Base-by-base conservation (phyloP, 2,329 filamentous ascomycete species). In the Metarhizium brunneum region DNA sequence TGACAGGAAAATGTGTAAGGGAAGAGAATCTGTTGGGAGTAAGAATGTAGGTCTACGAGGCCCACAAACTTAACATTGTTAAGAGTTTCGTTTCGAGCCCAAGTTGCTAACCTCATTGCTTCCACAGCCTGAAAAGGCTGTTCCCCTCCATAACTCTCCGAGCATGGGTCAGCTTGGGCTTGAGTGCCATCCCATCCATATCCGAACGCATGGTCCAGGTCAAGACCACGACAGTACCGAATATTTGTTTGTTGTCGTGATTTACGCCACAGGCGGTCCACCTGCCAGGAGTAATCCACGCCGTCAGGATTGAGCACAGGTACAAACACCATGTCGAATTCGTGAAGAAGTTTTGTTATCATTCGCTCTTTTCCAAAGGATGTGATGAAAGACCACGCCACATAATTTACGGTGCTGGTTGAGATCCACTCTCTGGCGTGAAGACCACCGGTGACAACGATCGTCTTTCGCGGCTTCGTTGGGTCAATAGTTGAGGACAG, bases 401-500 rank as follows among this genome's bases (percentile, higher is more conserved):
- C 75, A 64, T 95, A 97, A 64, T 87, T 95, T 53, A 95, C 90
- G 0, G 91, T 95, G 64, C 87, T 94, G 1, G 87, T 91, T 50
- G 90, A 90, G 61, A 99, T 95, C 94, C 94, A 99, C 76, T 99
- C 94, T 42, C 94, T 83, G 3, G 92, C 92, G 69, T 97, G 94
- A n/a, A 88, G 79, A 51, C 92, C 92, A 54, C 90, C 94, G 4
- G 85, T 85, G 20, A 99, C 76, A 52, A 96, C 76, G 56, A 96
- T 83, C 0, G 89, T 92, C 68, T 90, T 90, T 52, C 88, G 83
- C 5, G 76, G 78, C 13, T 66, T 64, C 4, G 69, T 65, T 2
- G 72, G 64, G 6, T 78, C 70, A 32, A 78, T 56, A 65, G 54
- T 75, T 65, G 49, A 75, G 63, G 66, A 76, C 75, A 64, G 79